Conservation (phyloP, 768 basidiomycete species). For the Agaricus subrufescens region DNA sequence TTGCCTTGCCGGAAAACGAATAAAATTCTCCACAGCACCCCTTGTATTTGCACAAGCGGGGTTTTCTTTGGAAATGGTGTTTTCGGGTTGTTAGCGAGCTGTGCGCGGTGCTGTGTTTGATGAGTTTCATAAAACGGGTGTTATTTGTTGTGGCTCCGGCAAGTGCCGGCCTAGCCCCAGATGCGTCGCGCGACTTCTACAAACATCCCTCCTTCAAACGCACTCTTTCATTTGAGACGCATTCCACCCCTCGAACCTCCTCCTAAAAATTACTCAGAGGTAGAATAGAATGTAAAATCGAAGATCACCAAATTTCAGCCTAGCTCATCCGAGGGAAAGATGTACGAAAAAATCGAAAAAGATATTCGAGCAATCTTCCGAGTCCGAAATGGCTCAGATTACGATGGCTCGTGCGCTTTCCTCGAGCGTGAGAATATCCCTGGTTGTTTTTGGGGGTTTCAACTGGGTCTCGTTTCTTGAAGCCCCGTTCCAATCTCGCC, state of each 20-base stretch:
- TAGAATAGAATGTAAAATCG: background rate
- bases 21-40: no score
- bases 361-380: conserved; percentile 42
- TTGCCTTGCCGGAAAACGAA: no score
- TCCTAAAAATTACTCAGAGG: background rate
- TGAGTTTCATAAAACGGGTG: background rate
- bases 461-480: conserved; percentile 28
- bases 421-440: conserved; percentile 43
- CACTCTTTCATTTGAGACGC: conserved; percentile 2
- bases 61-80: background rate
- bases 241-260: background rate
- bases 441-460: conserved; percentile 31
- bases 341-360: conserved; percentile 22
- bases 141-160: conserved; percentile 13
- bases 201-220: conserved; percentile 13
- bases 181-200: conserved; percentile 11
- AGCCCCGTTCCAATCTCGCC: conserved; percentile 31
- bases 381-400: conserved; percentile 44
- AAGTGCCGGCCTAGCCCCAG: conserved; percentile 14
- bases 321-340: conserved; percentile 10
- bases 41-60: no score
- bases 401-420: conserved; percentile 45
- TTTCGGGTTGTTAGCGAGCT: background rate
- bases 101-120: background rate
- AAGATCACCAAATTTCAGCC: background rate